Percentiles rank a stretch among this genome's conserved stretches.
These are phyloP conservation scores for Heterobasidion irregulare DNA, from an alignment of 1,284 basidiomycete genomes.

Conservation along the genomic window DNA sequence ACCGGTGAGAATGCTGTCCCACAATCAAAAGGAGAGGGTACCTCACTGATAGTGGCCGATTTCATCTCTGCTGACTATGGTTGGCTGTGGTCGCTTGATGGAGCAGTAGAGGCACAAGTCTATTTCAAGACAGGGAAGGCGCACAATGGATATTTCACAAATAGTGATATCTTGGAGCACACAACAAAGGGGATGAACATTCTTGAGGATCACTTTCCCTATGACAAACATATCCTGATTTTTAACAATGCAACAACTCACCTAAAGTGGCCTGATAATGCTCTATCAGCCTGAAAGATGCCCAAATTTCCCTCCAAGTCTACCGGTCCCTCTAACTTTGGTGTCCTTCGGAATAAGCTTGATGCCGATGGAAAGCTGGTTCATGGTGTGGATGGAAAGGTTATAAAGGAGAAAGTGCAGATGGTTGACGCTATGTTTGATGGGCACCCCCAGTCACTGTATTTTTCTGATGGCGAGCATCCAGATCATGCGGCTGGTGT, in stretches of 20 bases:
- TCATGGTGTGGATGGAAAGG: neutral
- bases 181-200: constrained; percentile 21
- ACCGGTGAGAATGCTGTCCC: constrained; percentile 6
- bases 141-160: constrained; percentile 26
- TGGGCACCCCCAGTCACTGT: too few relatives aligned
- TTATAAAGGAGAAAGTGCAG: neutral
- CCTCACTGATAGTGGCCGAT: constrained; percentile 31
- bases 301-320: constrained; percentile 12
- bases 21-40: constrained; percentile 20
- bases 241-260: constrained; percentile 31
- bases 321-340: neutral
- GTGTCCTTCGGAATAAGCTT: neutral
- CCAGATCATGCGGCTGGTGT: too few relatives aligned
- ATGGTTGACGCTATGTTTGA: too few relatives aligned
- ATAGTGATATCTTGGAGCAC: constrained; percentile 21
- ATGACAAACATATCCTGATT: constrained; percentile 20
- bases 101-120: constrained; percentile 10
- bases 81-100: constrained; percentile 22
- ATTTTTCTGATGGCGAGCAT: too few relatives aligned
- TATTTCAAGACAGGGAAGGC: constrained; percentile 21
- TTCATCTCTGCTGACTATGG: constrained; percentile 36
- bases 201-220: constrained; percentile 16
- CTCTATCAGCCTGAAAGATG: constrained; percentile 22
- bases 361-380: neutral
- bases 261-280: constrained; percentile 20